A percentile compares a stretch with the other conserved stretches of the same genome.
These are phyloP conservation scores for Globisporangium splendens DNA, from an alignment of 352 stramenopile species.

Conservation along the genomic window DNA sequence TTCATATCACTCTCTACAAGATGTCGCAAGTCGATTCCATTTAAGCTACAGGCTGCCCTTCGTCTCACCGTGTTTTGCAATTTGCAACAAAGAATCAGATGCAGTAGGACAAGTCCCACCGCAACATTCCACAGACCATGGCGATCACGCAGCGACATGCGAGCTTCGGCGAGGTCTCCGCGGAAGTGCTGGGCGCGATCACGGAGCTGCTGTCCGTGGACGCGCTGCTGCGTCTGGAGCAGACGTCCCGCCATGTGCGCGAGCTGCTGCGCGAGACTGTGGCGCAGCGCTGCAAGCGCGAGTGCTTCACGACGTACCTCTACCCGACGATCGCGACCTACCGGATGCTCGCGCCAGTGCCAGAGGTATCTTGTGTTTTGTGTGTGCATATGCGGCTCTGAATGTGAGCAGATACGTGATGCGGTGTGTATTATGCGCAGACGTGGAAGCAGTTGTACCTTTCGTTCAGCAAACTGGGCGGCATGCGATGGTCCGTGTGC, in stretches of 20 bases:
- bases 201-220: conserved; percentile 27
- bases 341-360: conserved; percentile 53
- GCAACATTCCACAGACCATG: neutral
- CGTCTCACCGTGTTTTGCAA: neutral
- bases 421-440: conserved; percentile 13
- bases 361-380: conserved; percentile 18
- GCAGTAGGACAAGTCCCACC: neutral
- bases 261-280: conserved; percentile 11
- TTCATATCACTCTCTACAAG: no score
- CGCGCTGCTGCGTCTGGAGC: conserved; percentile 41
- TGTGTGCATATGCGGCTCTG: neutral
- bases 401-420: no score
- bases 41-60: neutral
- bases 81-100: neutral
- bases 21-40: no score
- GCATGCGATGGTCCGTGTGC: conserved; percentile 42
- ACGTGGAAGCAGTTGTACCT: conserved; percentile 61
- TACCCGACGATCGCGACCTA: conserved; percentile 63
- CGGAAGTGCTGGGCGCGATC: conserved; percentile 36
- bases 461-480: conserved; percentile 33
- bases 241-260: conserved; percentile 15
- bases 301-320: conserved; percentile 59
- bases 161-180: conserved; percentile 26
- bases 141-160: neutral
- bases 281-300: conserved; percentile 52